Base-by-base conservation (phyloP, 139 green algal species). In the Asterochloris erici region DNA sequence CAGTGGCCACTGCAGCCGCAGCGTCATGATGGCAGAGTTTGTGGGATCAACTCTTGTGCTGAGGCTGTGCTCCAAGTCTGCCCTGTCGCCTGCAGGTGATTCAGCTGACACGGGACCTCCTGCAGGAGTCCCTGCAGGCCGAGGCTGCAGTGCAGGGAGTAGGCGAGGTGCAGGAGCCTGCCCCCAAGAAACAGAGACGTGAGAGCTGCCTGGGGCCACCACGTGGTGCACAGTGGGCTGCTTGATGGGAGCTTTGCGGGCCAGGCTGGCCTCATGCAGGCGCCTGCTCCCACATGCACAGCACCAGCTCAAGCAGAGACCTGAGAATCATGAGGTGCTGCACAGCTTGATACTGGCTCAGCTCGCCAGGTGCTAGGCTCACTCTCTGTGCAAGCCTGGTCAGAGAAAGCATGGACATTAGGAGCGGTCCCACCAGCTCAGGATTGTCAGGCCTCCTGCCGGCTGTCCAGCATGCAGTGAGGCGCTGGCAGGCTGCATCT, bases 81-180 rank as follows among this genome's bases (percentile, higher is more conserved):
- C 17, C 27, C 13, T 28, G 60, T 74, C 0, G 6, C n/a, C 26
- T 73, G 47, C 85, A 95, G 91, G 92, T 95, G 26, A 95, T 96
- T 21, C 70, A 94, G 70, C 84, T 96, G 1, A 96, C 93, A 23
- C 82, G 93, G 77, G 91, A 96, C 27, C 77, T 96, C 23, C 54
- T 95, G 12, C 85, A 76, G 74, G 93, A 93, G 29, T 87, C 90
- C 0, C 26, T 85, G 63, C 63, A 81, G 38, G 63, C 87, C 21
- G 61, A 47, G 12, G 12, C 15, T 69, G 63, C 21, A 10, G 19
- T 78, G 29, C 63, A 81, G 70, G 62, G 26, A 60, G 63, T 26
- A n/a, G 77, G 73, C 63, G 79, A 85, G 82, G 38, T 54, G 38
- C 38, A 54, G 38, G 38, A 54, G 38, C 38, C 47, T 47, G 17